phyloP scores from a whole-genome alignment of 2,329 filamentous ascomycete genomes.

The Sclerotinia borealis region DNA sequence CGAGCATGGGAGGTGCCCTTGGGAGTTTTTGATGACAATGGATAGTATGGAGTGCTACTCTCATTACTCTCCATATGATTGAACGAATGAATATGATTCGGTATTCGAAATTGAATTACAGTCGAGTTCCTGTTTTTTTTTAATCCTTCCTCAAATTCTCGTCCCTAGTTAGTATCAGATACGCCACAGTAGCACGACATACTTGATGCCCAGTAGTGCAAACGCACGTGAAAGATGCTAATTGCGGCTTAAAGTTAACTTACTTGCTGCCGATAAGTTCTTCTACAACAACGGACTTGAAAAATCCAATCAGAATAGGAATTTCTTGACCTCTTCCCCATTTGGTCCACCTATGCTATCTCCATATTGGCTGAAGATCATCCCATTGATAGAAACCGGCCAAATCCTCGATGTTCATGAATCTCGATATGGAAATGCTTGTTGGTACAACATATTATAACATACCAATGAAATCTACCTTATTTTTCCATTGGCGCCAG shows the following conservation, averaged over 20 bases:
- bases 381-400: not conserved
- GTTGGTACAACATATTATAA: not conserved
- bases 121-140: not conserved
- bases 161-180: not conserved
- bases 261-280: not conserved
- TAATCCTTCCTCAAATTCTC: not conserved
- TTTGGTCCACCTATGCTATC: not conserved
- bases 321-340: not conserved
- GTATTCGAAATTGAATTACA: not conserved
- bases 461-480: not conserved
- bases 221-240: not conserved
- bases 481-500: not conserved
- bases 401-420: not conserved
- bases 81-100: not conserved
- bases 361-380: not conserved
- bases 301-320: not conserved
- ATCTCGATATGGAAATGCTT: not conserved
- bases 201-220: not conserved
- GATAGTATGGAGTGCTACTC: not conserved
- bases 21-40: not conserved
- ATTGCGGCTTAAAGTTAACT: not conserved
- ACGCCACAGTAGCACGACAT: not conserved
- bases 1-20: not conserved
- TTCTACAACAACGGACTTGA: not conserved
- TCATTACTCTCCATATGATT: not conserved